These are phyloP conservation scores for Tulasnella sp. DNA, from an alignment of 768 basidiomycete genomes.

Conservation along the genomic window DNA sequence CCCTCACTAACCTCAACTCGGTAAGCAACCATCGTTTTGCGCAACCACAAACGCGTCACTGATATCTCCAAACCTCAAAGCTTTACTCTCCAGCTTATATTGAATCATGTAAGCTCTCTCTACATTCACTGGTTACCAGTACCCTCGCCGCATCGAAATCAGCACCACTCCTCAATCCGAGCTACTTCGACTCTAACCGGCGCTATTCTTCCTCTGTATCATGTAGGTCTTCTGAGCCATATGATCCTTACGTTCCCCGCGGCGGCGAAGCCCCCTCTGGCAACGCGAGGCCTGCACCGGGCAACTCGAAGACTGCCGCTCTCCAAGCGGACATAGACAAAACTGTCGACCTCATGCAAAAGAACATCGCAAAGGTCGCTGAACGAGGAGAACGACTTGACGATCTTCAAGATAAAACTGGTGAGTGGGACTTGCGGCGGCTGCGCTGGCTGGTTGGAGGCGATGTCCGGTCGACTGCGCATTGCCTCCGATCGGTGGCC, in stretches of 20 bases:
- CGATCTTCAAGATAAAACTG: slow-evolving; percentile 95
- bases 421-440: slow-evolving; percentile 40
- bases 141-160: neutral
- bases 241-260: slow-evolving; percentile 95
- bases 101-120: neutral
- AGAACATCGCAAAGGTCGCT: slow-evolving; percentile 93
- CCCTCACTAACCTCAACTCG: neutral
- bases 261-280: slow-evolving; percentile 56
- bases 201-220: neutral
- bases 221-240: slow-evolving; percentile 62
- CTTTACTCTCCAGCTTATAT: neutral
- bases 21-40: neutral
- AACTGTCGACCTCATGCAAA: slow-evolving; percentile 95
- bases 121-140: neutral
- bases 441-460: neutral
- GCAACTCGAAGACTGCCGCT: slow-evolving; percentile 71
- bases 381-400: slow-evolving; percentile 93
- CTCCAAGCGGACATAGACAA: slow-evolving; percentile 93
- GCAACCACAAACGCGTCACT: neutral
- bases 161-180: neutral
- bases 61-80: neutral
- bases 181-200: neutral
- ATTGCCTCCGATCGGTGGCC: neutral
- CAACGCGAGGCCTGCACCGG: slow-evolving; percentile 37
- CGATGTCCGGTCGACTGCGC: neutral